Conservation (phyloP, 2,329 filamentous ascomycete genomes). For the Alternaria conjuncta region DNA sequence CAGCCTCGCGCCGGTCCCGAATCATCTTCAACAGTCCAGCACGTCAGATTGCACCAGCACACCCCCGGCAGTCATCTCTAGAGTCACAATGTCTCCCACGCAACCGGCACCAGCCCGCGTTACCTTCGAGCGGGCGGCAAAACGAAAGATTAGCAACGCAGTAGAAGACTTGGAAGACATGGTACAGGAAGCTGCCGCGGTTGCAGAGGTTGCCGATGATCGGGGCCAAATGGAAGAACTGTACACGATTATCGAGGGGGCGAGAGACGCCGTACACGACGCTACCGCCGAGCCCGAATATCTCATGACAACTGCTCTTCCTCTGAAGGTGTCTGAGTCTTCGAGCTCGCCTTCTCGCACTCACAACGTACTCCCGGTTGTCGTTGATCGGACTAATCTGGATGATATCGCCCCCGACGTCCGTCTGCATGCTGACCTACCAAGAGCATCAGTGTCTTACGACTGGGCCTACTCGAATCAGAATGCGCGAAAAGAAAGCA, state of each 20-base stretch:
- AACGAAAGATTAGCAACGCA: constrained; percentile 36
- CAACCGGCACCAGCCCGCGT: constrained; percentile 27
- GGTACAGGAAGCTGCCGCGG: constrained; percentile 50
- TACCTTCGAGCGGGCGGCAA: constrained; percentile 25
- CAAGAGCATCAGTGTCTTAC: constrained; percentile 22
- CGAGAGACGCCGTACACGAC: constrained; percentile 44
- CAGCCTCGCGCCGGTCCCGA: constrained; percentile 31
- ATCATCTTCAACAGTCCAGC: constrained; percentile 28
- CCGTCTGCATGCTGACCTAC: constrained; percentile 3
- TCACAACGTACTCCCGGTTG: neutral
- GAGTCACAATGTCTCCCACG: constrained; percentile 28
- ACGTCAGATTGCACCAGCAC: constrained; percentile 25
- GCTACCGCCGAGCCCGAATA: constrained; percentile 31
- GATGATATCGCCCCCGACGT: constrained; percentile 8
- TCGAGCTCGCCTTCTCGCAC: neutral
- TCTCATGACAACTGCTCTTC: constrained; percentile 30
- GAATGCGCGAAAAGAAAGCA: neutral
- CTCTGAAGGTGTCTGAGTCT: constrained; percentile 24
- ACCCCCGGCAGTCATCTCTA: constrained; percentile 22
- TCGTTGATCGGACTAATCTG: neutral
- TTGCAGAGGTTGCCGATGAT: constrained; percentile 45
- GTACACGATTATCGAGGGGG: constrained; percentile 49
- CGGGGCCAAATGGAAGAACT: constrained; percentile 46
- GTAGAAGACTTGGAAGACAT: constrained; percentile 52
- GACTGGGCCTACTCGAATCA: constrained; percentile 38